Evolutionary conservation across 2,329 filamentous ascomycete species (phyloP), one percentile per base, ranked within the genome.

Genomic region (Colletotrichum destructivum): DNA sequence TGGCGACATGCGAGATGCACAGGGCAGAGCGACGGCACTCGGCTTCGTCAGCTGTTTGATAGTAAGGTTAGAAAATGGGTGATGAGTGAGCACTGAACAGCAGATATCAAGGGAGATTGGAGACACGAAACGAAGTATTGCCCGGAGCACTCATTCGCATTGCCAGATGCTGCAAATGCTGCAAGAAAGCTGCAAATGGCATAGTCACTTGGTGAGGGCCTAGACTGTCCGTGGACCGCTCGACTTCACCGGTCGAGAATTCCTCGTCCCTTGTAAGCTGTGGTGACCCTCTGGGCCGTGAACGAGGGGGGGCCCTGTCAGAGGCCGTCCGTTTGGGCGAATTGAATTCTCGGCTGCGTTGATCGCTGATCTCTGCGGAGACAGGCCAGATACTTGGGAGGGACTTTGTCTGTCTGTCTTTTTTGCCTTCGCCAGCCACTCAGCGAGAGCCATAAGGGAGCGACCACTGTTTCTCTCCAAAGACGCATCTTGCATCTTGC

Each of bases 311-410:
- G 47, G 31, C 63, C 66, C 60, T 69, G 60, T 64, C 69, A 49
- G 54, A 47, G 31, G 38, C 13, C 18, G 59, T 47, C 35, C 56
- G 55, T 51, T 42, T 62, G 62, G 65, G 47, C 66, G 65, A 61
- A 72, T 72, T 69, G 66, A 69, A 66, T 64, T 72, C 69, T 42
- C 44, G 59, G 40, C 65, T 64, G 46, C 38, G 65, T 47, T 59
- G 65, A 69, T 71, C 64, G 64, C 54, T 63, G 65, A 69, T 71
- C 69, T 59, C 35, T 55, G 47, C 47, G 60, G 51, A 62, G n/a
- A 67, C 56, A 26, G 38, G 62, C 40, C 31, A 69, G 47, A 11
- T 40, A 66, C 63, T 42, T 61, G 40, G 13, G 62, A 66, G 54
- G 4, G 57, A 54, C 49, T 52, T 26, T 26, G 6, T 12, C 12